These are phyloP conservation scores for Exobasidium rhododendri DNA, from an alignment of 1,284 basidiomycete genomes.

Conservation along the genomic window DNA sequence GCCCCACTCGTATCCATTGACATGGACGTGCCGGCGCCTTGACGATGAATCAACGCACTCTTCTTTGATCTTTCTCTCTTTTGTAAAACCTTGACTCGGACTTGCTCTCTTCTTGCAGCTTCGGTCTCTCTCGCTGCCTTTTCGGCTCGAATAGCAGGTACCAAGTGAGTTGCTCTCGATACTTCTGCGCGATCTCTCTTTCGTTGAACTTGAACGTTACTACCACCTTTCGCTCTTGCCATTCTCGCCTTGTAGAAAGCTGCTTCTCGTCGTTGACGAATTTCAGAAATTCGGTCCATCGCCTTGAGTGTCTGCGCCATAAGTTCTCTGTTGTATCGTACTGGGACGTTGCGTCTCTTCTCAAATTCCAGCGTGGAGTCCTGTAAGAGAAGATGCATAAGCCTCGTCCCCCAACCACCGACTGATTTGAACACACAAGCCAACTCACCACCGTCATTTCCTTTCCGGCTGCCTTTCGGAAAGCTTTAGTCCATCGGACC, in stretches of 20 bases:
- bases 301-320: constrained; percentile 91
- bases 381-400: neutral
- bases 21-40: constrained; percentile 13
- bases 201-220: constrained; percentile 41
- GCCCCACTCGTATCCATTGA: neutral
- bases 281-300: constrained; percentile 92
- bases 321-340: constrained; percentile 94
- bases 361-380: constrained; percentile 99
- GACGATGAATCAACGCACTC: constrained; percentile 16
- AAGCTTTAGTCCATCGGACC: constrained; percentile 99
- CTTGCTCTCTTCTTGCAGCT: constrained; percentile 4
- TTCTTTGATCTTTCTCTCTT: constrained; percentile 13
- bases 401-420: neutral
- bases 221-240: constrained; percentile 36
- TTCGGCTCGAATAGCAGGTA: constrained; percentile 14
- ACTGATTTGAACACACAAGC: constrained; percentile 7
- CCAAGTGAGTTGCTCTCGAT: constrained; percentile 45
- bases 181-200: constrained; percentile 47
- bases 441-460: constrained; percentile 85
- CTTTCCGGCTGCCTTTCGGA: constrained; percentile 96
- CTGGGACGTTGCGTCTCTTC: constrained; percentile 95
- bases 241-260: constrained; percentile 69
- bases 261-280: constrained; percentile 82
- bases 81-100: constrained; percentile 14
- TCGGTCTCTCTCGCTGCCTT: constrained; percentile 8